These are phyloP conservation scores for Cantharellus anzutake DNA, from an alignment of 768 basidiomycete genomes.

Conservation along the genomic window DNA sequence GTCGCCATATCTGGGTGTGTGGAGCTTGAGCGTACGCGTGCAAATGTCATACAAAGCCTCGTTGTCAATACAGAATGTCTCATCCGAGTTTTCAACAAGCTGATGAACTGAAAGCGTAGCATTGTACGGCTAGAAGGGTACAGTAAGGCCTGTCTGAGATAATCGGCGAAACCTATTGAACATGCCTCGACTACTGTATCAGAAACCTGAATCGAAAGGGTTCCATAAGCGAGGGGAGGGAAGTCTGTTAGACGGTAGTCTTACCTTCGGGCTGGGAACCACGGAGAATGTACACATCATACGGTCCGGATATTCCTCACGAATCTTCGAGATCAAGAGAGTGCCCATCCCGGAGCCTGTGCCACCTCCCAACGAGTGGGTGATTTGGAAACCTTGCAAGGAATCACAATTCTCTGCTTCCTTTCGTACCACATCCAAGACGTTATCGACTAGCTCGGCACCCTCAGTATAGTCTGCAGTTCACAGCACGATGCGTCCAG, in stretches of 20 bases:
- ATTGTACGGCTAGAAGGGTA: slow-evolving; percentile 68
- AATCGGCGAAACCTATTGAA: background rate
- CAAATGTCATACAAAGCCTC: slow-evolving; percentile 99
- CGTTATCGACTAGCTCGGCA: slow-evolving; percentile 95
- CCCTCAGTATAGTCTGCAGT: slow-evolving; percentile 72
- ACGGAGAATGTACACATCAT: slow-evolving; percentile 99
- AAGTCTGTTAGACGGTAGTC: background rate
- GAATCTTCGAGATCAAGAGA: slow-evolving; percentile 94
- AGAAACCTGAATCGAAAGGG: slow-evolving; percentile 31
- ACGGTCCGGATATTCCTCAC: slow-evolving; percentile 96
- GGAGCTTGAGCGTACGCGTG: slow-evolving; percentile 92
- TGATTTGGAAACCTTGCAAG: slow-evolving; percentile 98
- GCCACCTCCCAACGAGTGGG: slow-evolving; percentile 96
- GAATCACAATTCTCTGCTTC: slow-evolving; percentile 96
- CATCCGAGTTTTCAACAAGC: slow-evolving; percentile 97
- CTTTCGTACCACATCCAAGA: slow-evolving; percentile 95
- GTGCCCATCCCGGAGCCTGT: slow-evolving; percentile 99
- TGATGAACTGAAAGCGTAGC: slow-evolving; percentile 97
- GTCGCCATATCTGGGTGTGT: slow-evolving; percentile 90
- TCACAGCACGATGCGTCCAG: background rate
- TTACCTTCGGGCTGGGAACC: slow-evolving; percentile 79
- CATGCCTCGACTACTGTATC: slow-evolving; percentile 92
- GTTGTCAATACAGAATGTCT: slow-evolving; percentile 99
- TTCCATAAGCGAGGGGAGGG: slow-evolving; percentile 2
- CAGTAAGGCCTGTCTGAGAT: background rate